Base-by-base conservation (phyloP, 2,329 filamentous ascomycete genomes). In the Hawksworthiomyces lignivorus region DNA sequence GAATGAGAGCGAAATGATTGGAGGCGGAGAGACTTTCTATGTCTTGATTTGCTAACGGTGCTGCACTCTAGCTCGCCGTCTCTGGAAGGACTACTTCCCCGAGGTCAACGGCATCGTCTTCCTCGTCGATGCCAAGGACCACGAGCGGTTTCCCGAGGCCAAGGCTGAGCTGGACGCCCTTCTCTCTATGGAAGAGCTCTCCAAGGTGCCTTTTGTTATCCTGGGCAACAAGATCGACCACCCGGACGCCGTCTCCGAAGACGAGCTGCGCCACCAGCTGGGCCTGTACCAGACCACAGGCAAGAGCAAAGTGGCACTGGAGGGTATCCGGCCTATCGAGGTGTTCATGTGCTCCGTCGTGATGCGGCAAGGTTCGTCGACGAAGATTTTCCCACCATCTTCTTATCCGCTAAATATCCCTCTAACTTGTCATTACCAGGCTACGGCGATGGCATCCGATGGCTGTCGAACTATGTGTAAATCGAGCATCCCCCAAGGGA, bases 171-270 rank as follows among this genome's bases (percentile, higher is more conserved):
- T 98, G 49, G 92, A 98, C 60, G 88, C 86, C 41, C 84, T 97
- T 39, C 77, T 98, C 53, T 81, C 86, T 49, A 96, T 98, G 90
- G 92, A 98, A 69, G 90, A 97, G 62, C 79, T 98, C 29, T 72
- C 80, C 62, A 96, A 94, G 74, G 92, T 95, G 8, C 92, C 92
- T 41, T 97, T 97, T 65, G 79, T 97, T 48, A 80, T 98, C 55
- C 79, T 98, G 50, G 92, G 92, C 56, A 98, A 98, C 80, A 98
- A 98, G 80, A 98, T 98, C 64, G 92, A 98, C 65, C 89, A 97
- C 71, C 89, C 89, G 41, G 85, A 94, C 54, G 92, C 92, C 49
- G 82, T 97, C 41, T 90, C 84, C 52, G 92, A 98, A 75, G 90
- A 97, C 57, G 87, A 96, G 70, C 77, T 97, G 59, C 80, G 92